Evolutionary conservation across 495 filamentous ascomycete species (phyloP).

Genomic region (Hyphodiscus hymeniophilus): DNA sequence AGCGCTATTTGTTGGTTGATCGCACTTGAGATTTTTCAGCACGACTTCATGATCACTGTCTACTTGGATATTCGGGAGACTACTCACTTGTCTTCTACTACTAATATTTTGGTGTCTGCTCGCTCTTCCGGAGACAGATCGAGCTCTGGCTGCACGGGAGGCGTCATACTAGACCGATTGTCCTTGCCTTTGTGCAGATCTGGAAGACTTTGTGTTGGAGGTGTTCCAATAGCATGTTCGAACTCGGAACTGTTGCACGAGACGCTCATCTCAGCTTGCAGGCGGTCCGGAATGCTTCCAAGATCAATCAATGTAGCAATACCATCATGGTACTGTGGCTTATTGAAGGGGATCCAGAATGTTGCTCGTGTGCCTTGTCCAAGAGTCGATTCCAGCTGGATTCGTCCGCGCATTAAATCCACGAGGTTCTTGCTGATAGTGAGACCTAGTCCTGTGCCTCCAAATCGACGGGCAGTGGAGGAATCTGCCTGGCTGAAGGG

Average conservation of each 20-base stretch:
- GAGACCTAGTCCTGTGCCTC: constrained; percentile 73
- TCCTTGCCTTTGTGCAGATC: constrained; percentile 27
- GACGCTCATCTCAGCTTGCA: constrained; percentile 54
- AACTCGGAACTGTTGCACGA: constrained; percentile 49
- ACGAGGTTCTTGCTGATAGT: constrained; percentile 74
- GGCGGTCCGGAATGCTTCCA: constrained; percentile 46
- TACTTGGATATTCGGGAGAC: background rate
- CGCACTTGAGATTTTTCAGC: constrained; percentile 29
- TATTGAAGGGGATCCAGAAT: constrained; percentile 64
- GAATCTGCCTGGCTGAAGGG: constrained; percentile 83
- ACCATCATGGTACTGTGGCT: constrained; percentile 28
- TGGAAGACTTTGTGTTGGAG: constrained; percentile 20
- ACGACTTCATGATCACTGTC: too few relatives aligned
- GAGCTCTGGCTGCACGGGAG: constrained; percentile 23
- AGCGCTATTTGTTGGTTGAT: constrained; percentile 76
- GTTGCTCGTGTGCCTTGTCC: constrained; percentile 55
- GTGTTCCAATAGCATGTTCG: constrained; percentile 28
- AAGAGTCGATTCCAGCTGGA: constrained; percentile 51
- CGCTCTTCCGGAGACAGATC: constrained; percentile 39
- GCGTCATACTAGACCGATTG: constrained; percentile 24
- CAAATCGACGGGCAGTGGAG: constrained; percentile 65
- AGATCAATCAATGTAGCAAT: constrained; percentile 38
- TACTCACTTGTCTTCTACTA: constrained; percentile 71
- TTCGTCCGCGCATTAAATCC: constrained; percentile 73
- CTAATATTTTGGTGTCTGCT: constrained; percentile 50